Percentiles rank a stretch among this genome's conserved stretches.
Conservation (phyloP, 257 asterid genomes). For the Nicotiana obtusifolia region DNA sequence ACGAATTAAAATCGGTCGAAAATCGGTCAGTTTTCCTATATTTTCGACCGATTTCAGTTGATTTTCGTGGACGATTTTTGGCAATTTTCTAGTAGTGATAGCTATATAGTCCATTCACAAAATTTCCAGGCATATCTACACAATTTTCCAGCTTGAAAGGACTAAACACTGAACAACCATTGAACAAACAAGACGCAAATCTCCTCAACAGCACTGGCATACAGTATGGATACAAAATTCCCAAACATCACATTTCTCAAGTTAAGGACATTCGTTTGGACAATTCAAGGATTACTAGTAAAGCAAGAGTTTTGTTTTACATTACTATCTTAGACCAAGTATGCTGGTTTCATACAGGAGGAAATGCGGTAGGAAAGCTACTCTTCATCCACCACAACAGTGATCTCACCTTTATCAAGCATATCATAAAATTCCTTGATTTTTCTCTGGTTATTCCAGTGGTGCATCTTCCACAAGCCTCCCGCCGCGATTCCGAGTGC, state of each 20-base stretch:
- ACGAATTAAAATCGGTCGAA: too few relatives aligned
- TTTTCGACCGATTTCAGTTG: too few relatives aligned
- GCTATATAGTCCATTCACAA: background rate
- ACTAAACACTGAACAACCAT: background rate
- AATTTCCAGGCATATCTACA: too few relatives aligned
- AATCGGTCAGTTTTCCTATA: too few relatives aligned
- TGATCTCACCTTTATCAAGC: constrained; percentile 55
- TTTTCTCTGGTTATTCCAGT: constrained; percentile 52
- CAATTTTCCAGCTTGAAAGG: background rate
- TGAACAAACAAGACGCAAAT: background rate
- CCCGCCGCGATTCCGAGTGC: constrained; percentile 56
- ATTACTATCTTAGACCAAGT: too few relatives aligned
- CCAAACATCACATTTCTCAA: background rate
- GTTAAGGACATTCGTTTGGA: background rate
- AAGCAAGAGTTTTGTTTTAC: background rate
- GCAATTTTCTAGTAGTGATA: too few relatives aligned
- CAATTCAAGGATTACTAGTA: too few relatives aligned
- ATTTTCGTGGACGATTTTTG: too few relatives aligned
- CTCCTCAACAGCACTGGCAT: background rate
- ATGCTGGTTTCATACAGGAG: background rate
- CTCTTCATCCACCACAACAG: constrained; percentile 49
- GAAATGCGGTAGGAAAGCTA: constrained; percentile 10
- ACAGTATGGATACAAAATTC: background rate
- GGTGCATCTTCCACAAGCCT: constrained; percentile 64
- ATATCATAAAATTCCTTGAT: constrained; percentile 48